Evolutionary conservation across 2,329 filamentous ascomycete species (phyloP).

Genomic region (Beauveria scarabaeidicola): DNA sequence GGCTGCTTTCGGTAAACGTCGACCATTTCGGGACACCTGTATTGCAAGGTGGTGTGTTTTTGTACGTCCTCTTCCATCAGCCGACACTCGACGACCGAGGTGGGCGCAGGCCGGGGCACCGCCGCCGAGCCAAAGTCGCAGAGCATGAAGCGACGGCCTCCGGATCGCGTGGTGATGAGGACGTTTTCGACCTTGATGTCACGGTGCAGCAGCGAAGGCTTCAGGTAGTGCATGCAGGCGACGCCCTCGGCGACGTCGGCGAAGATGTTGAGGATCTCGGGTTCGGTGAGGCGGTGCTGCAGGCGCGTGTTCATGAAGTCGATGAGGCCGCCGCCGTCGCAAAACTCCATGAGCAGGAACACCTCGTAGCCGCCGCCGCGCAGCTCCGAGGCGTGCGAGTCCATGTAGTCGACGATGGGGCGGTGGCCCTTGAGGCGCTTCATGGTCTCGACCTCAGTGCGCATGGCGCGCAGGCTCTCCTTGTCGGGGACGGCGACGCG

Average conservation of each 20-base stretch:
- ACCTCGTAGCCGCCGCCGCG: conserved; percentile 93
- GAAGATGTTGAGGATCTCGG: conserved; percentile 96
- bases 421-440: conserved; percentile 96
- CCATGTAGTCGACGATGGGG: conserved; percentile 95
- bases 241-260: conserved; percentile 92
- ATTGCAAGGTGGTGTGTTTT: conserved; percentile 93
- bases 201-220: conserved; percentile 82
- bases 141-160: conserved; percentile 77
- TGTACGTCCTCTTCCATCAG: conserved; percentile 95
- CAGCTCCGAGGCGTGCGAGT: conserved; percentile 93
- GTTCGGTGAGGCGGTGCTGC: conserved; percentile 93
- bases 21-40: conserved; percentile 96
- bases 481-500: conserved; percentile 95
- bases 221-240: conserved; percentile 98
- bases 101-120: conserved; percentile 72
- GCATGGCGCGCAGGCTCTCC: conserved; percentile 88
- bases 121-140: conserved; percentile 97
- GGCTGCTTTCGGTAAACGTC: conserved; percentile 95
- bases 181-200: conserved; percentile 98
- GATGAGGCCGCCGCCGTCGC: conserved; percentile 87
- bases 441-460: conserved; percentile 98
- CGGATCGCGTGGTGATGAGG: conserved; percentile 64
- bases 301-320: conserved; percentile 99
- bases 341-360: conserved; percentile 97
- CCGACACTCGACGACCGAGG: conserved; percentile 78